Evolutionary conservation across 129 eudicot genomes (phyloP), one percentile per base, ranked within the genome.

Genomic region (Flaveria brownii): DNA sequence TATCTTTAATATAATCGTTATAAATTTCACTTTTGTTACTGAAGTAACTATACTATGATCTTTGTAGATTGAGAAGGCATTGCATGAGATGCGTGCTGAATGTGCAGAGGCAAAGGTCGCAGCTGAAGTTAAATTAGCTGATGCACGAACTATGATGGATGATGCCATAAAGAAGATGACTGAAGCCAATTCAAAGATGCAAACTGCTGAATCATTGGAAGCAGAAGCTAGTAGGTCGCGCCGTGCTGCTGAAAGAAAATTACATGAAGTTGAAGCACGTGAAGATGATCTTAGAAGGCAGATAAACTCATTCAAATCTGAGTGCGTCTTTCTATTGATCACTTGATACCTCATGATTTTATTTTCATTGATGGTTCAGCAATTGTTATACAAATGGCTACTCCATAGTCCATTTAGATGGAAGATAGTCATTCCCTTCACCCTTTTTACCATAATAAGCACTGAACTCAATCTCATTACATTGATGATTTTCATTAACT

Each of bases 241-340:
- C 12, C 84, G 92, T 72, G 82, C 87, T 41, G 96, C 99, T 47
- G 96, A 88, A 85, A 91, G 99, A 77, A 94, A 87, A 81, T 84
- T 94, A 63, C 91, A 79, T 46, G 99, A 94, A 85, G 90, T 89
- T 78, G 97, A 94, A 85, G 89, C 87, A 41, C 94, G 99, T 23
- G 99, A 94, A 78, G 99, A 94, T 87, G 99, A 94, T 79, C 86
- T 94, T 52, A 85, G 96, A 64, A 89, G 97, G 72, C 94, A 89
- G 39, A 78, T 84, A 13, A 22, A 70, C 11, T 84, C 88, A 3
- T 91, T 90, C 67, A 94, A 89, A 70, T 79, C 91, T 63, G 99
- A 91, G 99, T 94, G 84, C 36, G 99, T 80, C 11, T 78, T 62
- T 25, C 54, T 50, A 13, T 45, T 47, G 13, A 63, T 55, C 51